Conservation (phyloP, 148 eudicot genomes). For the Diospyros lotus region DNA sequence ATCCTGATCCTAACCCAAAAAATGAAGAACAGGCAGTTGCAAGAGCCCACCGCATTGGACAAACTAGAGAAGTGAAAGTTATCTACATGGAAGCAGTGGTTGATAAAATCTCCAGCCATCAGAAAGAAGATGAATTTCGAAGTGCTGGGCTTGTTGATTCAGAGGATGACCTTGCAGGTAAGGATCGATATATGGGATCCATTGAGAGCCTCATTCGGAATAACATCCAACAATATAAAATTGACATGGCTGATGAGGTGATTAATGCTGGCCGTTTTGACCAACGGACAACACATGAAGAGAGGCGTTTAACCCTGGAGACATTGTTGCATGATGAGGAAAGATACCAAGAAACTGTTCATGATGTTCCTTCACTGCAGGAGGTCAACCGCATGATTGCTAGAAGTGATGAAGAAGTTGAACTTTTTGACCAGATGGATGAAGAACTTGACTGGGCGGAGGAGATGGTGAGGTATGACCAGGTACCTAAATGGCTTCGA, state of each 20-base stretch:
- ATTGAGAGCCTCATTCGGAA: slow-evolving; percentile 92
- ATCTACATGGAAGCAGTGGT: slow-evolving; percentile 98
- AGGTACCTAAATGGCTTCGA: slow-evolving; percentile 95
- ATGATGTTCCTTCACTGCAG: slow-evolving; percentile 94
- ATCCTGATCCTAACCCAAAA: slow-evolving; percentile 99
- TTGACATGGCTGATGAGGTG: slow-evolving; percentile 99
- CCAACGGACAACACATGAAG: slow-evolving; percentile 98
- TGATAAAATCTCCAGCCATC: slow-evolving; percentile 83
- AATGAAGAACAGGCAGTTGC: slow-evolving; percentile 99
- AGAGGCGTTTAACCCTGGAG: slow-evolving; percentile 88
- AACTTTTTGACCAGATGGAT: slow-evolving; percentile 97
- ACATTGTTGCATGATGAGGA: slow-evolving; percentile 96
- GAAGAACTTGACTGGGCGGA: slow-evolving; percentile 90
- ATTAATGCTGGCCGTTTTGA: slow-evolving; percentile 99
- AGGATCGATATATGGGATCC: slow-evolving; percentile 94
- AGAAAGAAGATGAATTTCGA: slow-evolving; percentile 83
- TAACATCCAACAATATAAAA: slow-evolving; percentile 96
- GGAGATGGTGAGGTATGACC: slow-evolving; percentile 85
- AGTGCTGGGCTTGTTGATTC: slow-evolving; percentile 75
- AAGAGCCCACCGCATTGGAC: slow-evolving; percentile 98
- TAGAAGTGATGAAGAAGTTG: slow-evolving; percentile 93
- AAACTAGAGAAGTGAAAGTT: slow-evolving; percentile 96
- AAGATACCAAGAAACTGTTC: slow-evolving; percentile 91
- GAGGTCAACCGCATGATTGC: slow-evolving; percentile 98
- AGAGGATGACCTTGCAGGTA: slow-evolving; percentile 97